Percentiles rank a stretch among this genome's conserved stretches.
Evolutionary conservation across 345 rosid genomes (phyloP).

Genomic region (Eucalyptus erythrocorys): DNA sequence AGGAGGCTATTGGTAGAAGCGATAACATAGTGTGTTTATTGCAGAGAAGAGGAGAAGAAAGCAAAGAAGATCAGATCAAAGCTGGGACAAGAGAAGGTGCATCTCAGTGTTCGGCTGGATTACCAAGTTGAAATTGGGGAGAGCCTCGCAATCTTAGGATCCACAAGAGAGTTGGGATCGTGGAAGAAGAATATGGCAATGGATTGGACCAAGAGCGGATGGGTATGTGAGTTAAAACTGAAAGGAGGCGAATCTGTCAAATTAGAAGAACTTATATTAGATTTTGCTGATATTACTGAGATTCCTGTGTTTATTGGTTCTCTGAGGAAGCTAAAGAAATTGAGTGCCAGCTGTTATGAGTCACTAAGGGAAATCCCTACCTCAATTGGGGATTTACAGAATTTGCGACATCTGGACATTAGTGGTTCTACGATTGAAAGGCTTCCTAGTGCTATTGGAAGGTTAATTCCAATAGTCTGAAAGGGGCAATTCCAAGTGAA

Average conservation of each 20-base stretch:
- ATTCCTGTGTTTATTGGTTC: no score
- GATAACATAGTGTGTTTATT: background rate
- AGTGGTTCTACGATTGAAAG: no score
- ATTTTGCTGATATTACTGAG: background rate
- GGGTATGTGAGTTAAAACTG: conserved; percentile 56
- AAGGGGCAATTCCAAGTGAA: no score
- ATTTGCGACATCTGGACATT: background rate
- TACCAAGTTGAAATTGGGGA: conserved; percentile 81
- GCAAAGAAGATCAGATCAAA: conserved; percentile 18
- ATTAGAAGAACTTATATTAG: conserved; percentile 15
- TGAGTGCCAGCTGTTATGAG: background rate
- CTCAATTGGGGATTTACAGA: background rate
- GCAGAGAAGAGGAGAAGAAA: conserved; percentile 39
- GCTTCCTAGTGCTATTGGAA: no score
- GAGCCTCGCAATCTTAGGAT: conserved; percentile 54
- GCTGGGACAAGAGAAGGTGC: conserved; percentile 21
- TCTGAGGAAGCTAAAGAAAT: no score
- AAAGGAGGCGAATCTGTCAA: conserved; percentile 41
- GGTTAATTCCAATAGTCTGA: no score
- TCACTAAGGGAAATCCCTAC: background rate
- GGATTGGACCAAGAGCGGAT: conserved; percentile 66
- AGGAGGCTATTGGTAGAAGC: background rate
- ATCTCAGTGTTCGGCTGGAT: conserved; percentile 33
- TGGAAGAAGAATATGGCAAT: conserved; percentile 71
- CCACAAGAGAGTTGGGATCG: conserved; percentile 63